Base-by-base conservation (phyloP, 139 green algal species). In the Pseudopediastrum boryanum region DNA sequence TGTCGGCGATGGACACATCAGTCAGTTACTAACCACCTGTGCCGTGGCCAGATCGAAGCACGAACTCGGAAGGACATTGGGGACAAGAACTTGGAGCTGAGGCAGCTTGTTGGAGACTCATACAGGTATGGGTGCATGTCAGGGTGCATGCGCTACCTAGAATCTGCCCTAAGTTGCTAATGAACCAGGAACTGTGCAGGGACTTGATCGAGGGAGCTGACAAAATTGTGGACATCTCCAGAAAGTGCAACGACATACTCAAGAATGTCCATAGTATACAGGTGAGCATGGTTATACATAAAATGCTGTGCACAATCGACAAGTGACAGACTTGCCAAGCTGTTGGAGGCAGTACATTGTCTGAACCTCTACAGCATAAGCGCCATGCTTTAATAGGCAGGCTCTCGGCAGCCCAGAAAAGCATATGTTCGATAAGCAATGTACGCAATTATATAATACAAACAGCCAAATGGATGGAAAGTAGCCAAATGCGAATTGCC, bases 201-300 rank as follows among this genome's bases (percentile, higher is more conserved):
- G 94, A 98, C 67, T 85, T 98, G 21, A 98, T 98, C 51, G 90
- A 94, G 50, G 96, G 89, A 46, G 92, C 95, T 0, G 95, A 98
- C 86, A 96, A 89, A 35, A 97, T 98, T 23, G 69, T 97, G 0
- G 76, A 79, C 10, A 98, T 98, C 52, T 65, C 90, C 1, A 83
- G 80, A 10, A 90, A 89, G 39, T 94, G 86, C 35, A 74, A 89
- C 16, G 64, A 61, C 31, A 87, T 96, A 13, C 63, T 94, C 25
- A 52, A 54, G 29, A 92, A 92, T 44, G 67, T 96, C 6, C 65
- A 52, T 0, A 42, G 51, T 25, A 86, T 96, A 25, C 89, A 95
- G 89, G 90, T 83, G 8, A 0, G 62, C 0, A n/a, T 64, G n/a
- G n/a, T n/a, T n/a, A n/a, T n/a, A n/a, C n/a, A n/a, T n/a, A n/a